Percentiles rank a stretch among this genome's conserved stretches.
These are phyloP conservation scores for Clavulina sp. DNA, from an alignment of 768 basidiomycete genomes.

Conservation along the genomic window DNA sequence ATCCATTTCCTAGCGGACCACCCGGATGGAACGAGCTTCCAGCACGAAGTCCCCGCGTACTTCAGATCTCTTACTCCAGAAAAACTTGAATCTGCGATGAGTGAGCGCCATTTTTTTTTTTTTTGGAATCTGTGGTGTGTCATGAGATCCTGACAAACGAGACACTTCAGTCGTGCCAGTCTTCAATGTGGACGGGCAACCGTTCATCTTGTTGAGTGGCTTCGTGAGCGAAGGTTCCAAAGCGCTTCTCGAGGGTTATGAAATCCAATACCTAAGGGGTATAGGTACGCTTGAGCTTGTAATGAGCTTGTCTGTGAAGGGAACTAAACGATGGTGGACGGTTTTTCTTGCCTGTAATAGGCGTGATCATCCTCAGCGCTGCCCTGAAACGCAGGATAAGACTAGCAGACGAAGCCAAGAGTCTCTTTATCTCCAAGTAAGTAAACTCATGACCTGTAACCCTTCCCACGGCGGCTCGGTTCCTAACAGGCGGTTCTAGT, in stretches of 20 bases:
- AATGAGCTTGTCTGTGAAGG: too few relatives aligned
- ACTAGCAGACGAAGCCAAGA: conserved; percentile 86
- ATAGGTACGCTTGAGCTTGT: too few relatives aligned
- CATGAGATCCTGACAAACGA: conserved; percentile 3
- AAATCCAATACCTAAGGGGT: conserved; percentile 79
- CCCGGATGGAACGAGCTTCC: conserved; percentile 76
- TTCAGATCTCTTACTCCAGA: conserved; percentile 66
- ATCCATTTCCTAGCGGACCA: conserved; percentile 60
- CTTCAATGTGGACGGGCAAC: conserved; percentile 82
- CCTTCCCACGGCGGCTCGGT: too few relatives aligned
- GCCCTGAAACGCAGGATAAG: conserved; percentile 87
- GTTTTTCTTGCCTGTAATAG: too few relatives aligned
- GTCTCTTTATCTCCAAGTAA: conserved; percentile 85
- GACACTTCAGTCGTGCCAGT: conserved; percentile 86
- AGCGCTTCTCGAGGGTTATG: conserved; percentile 75
- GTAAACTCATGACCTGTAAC: too few relatives aligned
- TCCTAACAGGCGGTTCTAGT: too few relatives aligned
- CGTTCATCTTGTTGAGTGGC: conserved; percentile 79
- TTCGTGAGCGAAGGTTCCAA: conserved; percentile 66
- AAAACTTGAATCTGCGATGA: conserved; percentile 72
- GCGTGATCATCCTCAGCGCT: conserved; percentile 84
- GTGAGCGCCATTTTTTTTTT: conserved; percentile 26
- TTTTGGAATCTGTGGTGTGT: too few relatives aligned
- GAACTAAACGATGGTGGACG: too few relatives aligned
- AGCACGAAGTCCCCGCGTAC: conserved; percentile 65